These are phyloP conservation scores for Xylaria bambusicola DNA, from an alignment of 495 filamentous ascomycete species.

Conservation along the genomic window DNA sequence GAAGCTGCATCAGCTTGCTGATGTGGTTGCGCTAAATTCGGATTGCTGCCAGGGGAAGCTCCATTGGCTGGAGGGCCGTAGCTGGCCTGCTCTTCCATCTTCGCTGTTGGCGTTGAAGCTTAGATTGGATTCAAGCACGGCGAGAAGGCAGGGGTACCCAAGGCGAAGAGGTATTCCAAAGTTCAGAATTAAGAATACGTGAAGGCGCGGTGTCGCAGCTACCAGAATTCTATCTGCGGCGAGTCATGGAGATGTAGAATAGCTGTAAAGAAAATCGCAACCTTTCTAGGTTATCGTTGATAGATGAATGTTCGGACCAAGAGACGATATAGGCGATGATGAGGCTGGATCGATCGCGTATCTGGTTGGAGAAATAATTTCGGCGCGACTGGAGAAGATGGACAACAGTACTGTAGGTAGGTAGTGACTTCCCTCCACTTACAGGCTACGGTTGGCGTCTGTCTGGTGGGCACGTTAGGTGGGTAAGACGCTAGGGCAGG, in stretches of 20 bases:
- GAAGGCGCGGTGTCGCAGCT: conserved; percentile 25
- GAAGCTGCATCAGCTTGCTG: conserved; percentile 40
- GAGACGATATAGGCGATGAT: conserved; percentile 21
- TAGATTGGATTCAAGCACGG: not conserved
- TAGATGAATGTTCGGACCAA: conserved; percentile 17
- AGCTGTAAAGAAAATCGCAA: conserved; percentile 20
- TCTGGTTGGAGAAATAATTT: conserved; percentile 42
- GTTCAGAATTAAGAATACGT: conserved; percentile 16
- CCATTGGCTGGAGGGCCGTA: conserved; percentile 57
- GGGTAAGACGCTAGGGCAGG: too few species aligned
- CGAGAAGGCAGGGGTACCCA: not conserved
- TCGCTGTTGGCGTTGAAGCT: conserved; percentile 1
- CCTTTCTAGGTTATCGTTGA: conserved; percentile 20
- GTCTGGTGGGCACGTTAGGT: too few species aligned
- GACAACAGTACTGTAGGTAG: conserved; percentile 14
- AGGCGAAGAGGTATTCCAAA: conserved; percentile 9
- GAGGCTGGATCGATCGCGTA: conserved; percentile 34
- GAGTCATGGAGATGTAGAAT: conserved; percentile 20
- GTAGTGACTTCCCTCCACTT: too few species aligned
- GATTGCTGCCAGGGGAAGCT: conserved; percentile 52
- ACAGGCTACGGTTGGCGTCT: too few species aligned
- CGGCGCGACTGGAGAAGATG: conserved; percentile 32
- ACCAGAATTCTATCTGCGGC: conserved; percentile 16
- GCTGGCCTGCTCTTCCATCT: conserved; percentile 58
- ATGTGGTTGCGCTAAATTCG: conserved; percentile 54